phyloP scores from a whole-genome alignment of 148 eudicot species.

The Cornus florida region DNA sequence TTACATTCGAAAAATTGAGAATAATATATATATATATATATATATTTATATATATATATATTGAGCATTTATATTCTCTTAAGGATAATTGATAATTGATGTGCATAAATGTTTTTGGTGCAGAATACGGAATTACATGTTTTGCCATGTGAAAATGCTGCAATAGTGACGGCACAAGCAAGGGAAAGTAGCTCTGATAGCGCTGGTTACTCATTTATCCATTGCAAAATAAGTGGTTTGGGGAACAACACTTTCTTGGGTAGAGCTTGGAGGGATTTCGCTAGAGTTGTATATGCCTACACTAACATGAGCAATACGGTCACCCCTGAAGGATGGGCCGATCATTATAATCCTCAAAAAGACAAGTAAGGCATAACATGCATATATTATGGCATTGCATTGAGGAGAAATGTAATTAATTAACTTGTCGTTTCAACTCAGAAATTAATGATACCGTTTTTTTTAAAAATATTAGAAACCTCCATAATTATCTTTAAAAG shows the following conservation, averaged over 20 bases:
- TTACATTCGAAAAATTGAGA: too few species aligned
- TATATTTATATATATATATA: neutral
- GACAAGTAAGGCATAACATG: conserved; percentile 20
- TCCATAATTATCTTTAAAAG: too few species aligned
- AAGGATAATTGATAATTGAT: too few species aligned
- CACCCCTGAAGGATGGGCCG: conserved; percentile 38
- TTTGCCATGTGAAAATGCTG: conserved; percentile 20
- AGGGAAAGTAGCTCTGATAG: conserved; percentile 15
- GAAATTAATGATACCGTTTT: too few species aligned
- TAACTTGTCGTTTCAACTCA: too few species aligned
- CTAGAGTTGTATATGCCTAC: conserved; percentile 23
- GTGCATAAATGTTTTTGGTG: neutral
- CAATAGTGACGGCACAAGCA: conserved; percentile 35
- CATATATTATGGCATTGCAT: too few species aligned
- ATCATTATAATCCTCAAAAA: conserved; percentile 10
- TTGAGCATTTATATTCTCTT: neutral
- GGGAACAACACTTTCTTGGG: conserved; percentile 20
- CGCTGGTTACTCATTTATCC: conserved; percentile 26
- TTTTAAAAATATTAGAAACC: too few species aligned
- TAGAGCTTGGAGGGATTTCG: conserved; percentile 35
- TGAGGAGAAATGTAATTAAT: too few species aligned
- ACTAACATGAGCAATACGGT: conserved; percentile 24
- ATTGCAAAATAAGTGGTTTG: conserved; percentile 27
- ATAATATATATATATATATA: too few species aligned
- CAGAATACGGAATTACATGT: conserved; percentile 38